Base-by-base conservation (phyloP, 306 rosid genomes). In the Sicyos baderoa region DNA sequence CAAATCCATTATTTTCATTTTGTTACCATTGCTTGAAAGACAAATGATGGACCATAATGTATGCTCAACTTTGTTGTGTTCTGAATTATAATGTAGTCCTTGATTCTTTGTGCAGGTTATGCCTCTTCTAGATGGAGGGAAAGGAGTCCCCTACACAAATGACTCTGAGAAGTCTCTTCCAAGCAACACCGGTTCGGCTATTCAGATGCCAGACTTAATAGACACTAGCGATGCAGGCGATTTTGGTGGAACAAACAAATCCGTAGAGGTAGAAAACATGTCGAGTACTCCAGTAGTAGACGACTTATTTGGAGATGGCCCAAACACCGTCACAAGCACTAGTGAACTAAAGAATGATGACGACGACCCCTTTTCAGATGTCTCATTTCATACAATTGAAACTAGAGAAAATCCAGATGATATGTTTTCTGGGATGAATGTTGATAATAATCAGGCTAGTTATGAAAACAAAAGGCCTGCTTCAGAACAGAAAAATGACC, bases 331-430 rank as follows among this genome's bases (percentile, higher is more conserved):
- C 47, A 72, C 58, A 55, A 74, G 82, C 78, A 72, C 79, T 59
- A 77, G 72, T 54, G 90, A 85, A 68, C 79, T 49, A 17, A 85
- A 82, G 74, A 86, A 73, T 60, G 90, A 85, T 6, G 35, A 29
- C 35, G 97, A 88, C 21, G 99, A 93, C 70, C 99, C 97, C 63
- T 94, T 94, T 50, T 90, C 91, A 14, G 99, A 88, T 85, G 97
- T 94, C n/a, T 84, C 87, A 6, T 94, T 94, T 74, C 97, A 86
- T 72, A 55, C 86, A 57, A 74, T 68, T 50, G 96, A 84, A 53
- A 77, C 75, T 61, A 85, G 75, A 79, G 95, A 80, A 68, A 82
- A 77, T 8, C 76, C 81, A 17, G 87, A 82, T 80, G 97, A 88
- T 80, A 80, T 94, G 47, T 94, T 94, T 75, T 86, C 91, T 72